Percentiles rank a stretch among this genome's conserved stretches.
phyloP scores from a whole-genome alignment of 306 rosid species.

The Prosopis cineraria region DNA sequence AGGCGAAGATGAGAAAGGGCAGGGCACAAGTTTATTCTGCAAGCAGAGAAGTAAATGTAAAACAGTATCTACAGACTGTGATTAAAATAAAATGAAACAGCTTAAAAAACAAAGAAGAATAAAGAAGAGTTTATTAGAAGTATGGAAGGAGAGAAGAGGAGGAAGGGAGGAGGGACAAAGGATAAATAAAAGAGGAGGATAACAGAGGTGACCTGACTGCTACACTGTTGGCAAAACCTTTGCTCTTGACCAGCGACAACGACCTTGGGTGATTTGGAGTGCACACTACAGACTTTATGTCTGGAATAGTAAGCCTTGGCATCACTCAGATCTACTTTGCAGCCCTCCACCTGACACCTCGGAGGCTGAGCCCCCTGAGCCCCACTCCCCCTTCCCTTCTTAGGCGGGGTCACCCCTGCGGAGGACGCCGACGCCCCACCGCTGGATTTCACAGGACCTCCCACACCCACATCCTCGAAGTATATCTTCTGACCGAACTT shows the following conservation, averaged over 20 bases:
- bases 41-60: neutral
- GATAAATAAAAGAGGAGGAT: neutral
- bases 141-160: neutral
- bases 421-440: constrained; percentile 37
- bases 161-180: neutral
- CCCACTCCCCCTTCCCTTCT: constrained; percentile 48
- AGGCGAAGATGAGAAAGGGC: neutral
- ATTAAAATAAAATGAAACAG: neutral
- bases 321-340: constrained; percentile 82
- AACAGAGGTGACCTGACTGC: constrained; percentile 56
- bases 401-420: constrained; percentile 38
- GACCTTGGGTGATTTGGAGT: constrained; percentile 83
- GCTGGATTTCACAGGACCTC: constrained; percentile 43
- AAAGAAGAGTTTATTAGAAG: neutral
- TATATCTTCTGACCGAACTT: constrained; percentile 78
- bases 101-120: neutral
- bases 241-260: constrained; percentile 75
- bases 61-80: constrained; percentile 24
- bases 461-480: constrained; percentile 65
- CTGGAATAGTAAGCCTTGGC: constrained; percentile 88
- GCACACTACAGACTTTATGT: constrained; percentile 87
- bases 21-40: neutral
- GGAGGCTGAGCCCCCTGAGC: constrained; percentile 63
- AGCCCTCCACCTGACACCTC: constrained; percentile 93
- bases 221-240: constrained; percentile 98